Percentiles rank a stretch among this genome's conserved stretches.
phyloP scores from a whole-genome alignment of 805 yeast species.

The Monosporozyma unispora region DNA sequence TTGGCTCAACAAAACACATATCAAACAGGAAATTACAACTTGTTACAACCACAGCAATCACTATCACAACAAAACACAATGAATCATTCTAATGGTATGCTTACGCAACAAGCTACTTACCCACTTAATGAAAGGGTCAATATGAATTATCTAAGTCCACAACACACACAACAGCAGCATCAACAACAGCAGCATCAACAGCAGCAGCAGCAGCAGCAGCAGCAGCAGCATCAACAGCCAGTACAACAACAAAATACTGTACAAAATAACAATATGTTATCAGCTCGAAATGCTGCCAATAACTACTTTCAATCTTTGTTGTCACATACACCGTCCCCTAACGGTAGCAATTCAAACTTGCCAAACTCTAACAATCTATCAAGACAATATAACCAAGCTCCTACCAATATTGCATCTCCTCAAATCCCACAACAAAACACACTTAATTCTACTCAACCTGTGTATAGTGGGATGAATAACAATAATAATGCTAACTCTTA shows the following conservation, averaged over 20 bases:
- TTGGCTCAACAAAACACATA: slow-evolving; percentile 5
- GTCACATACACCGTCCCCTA: slow-evolving; percentile 25
- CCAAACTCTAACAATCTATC: not conserved
- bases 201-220: slow-evolving; percentile 9
- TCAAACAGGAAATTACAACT: not conserved
- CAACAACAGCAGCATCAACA: slow-evolving; percentile 8
- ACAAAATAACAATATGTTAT: slow-evolving; percentile 12
- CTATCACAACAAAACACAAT: slow-evolving; percentile 2
- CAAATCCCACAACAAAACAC: not conserved
- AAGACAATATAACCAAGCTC: not conserved
- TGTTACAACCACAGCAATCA: not conserved
- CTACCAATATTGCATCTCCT: not conserved
- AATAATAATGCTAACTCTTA: not conserved
- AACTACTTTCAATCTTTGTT: slow-evolving; percentile 24
- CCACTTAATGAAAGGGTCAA: not conserved
- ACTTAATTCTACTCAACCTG: not conserved
- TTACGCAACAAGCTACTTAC: slow-evolving; percentile 2
- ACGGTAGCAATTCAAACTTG: slow-evolving; percentile 12
- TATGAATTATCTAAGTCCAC: not conserved
- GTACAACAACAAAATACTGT: slow-evolving; percentile 5
- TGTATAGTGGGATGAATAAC: not conserved
- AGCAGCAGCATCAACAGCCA: not conserved
- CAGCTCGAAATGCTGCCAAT: slow-evolving; percentile 18
- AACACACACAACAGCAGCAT: slow-evolving; percentile 6
- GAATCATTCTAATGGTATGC: not conserved